A percentile compares a stretch with the other conserved stretches of the same genome.
phyloP scores from a whole-genome alignment of 805 yeast genomes.

The Cyberlindnera bimundalis region DNA sequence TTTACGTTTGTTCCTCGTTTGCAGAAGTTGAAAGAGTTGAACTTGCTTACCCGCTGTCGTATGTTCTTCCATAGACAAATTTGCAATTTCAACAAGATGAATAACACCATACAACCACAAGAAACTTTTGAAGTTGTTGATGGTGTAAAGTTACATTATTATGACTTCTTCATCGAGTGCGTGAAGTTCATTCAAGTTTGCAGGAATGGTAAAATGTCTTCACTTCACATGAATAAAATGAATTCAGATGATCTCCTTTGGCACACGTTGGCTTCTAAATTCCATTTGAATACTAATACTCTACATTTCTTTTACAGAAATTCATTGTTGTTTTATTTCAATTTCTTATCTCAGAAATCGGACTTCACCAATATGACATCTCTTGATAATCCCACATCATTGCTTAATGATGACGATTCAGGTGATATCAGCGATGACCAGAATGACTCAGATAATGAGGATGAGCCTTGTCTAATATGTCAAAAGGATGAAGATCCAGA shows the following conservation, averaged over 20 bases:
- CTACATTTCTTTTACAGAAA: slow-evolving; percentile 23
- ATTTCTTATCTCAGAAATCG: slow-evolving; percentile 29
- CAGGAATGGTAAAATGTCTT: neutral
- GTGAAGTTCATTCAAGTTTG: slow-evolving; percentile 24
- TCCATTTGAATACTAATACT: slow-evolving; percentile 4
- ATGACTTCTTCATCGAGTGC: slow-evolving; percentile 38
- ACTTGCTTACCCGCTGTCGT: slow-evolving; percentile 59
- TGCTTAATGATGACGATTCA: slow-evolving; percentile 20
- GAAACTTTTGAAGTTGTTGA: slow-evolving; percentile 13
- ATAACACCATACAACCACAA: slow-evolving; percentile 17
- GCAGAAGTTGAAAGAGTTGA: slow-evolving; percentile 65
- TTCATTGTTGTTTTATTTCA: slow-evolving; percentile 32
- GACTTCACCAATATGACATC: slow-evolving; percentile 21
- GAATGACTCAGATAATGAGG: slow-evolving; percentile 19
- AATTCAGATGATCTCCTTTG: slow-evolving; percentile 27
- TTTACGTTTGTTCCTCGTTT: slow-evolving; percentile 66
- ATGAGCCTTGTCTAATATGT: slow-evolving; percentile 45
- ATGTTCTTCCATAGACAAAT: slow-evolving; percentile 59
- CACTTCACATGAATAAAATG: slow-evolving; percentile 4
- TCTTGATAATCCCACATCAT: slow-evolving; percentile 29
- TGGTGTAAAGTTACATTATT: slow-evolving; percentile 28
- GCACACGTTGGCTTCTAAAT: slow-evolving; percentile 21
- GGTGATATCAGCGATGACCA: no score
- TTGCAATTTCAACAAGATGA: slow-evolving; percentile 52
- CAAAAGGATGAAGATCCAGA: slow-evolving; percentile 41